Base-by-base conservation (phyloP, 805 yeast genomes). In the Zygotorulaspora danielsina region DNA sequence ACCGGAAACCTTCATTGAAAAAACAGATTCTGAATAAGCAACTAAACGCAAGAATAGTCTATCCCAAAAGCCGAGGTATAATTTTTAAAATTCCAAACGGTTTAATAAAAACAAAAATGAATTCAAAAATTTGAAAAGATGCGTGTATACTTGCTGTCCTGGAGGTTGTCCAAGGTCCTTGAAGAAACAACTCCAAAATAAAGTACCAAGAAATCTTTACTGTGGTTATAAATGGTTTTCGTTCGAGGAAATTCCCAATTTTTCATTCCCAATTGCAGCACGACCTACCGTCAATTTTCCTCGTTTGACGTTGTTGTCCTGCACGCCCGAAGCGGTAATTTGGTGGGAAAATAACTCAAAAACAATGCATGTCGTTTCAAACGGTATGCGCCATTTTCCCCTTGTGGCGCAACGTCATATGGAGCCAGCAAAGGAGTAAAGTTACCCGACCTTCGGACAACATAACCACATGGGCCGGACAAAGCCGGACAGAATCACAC, bases 1-100 rank as follows among this genome's bases (percentile, higher is more conserved):
- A 49, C 63, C 59, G 38, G 71, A 51, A 39, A 70, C 61, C 65
- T 70, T 72, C 78, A 73, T 72, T 24, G 42, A 22, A 34, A 27
- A 12, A 21, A 21, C 15, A 15, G 9, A n/a, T 15, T 27, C 31
- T 12, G 15, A 27, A 12, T 10, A 27, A 27, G 15, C 31, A 27
- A 27, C 15, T 10, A 21, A 21, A 21, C 10, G 10, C 7, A 8
- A 7, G 9, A 12, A n/a, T 15, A 6, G 15, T 27, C 31, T 27
- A 27, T 27, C 31, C 31, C 15, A 27, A 15, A n/a, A n/a, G n/a
- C n/a, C n/a, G n/a, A n/a, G n/a, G n/a, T n/a, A n/a, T n/a, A n/a
- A n/a, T n/a, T n/a, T n/a, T n/a, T n/a, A n/a, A n/a, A n/a, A n/a
- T n/a, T n/a, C n/a, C n/a, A n/a, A n/a, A n/a, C n/a, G n/a, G n/a